phyloP scores from a whole-genome alignment of 805 yeast genomes.

The Suhomyces xylopsoci region DNA sequence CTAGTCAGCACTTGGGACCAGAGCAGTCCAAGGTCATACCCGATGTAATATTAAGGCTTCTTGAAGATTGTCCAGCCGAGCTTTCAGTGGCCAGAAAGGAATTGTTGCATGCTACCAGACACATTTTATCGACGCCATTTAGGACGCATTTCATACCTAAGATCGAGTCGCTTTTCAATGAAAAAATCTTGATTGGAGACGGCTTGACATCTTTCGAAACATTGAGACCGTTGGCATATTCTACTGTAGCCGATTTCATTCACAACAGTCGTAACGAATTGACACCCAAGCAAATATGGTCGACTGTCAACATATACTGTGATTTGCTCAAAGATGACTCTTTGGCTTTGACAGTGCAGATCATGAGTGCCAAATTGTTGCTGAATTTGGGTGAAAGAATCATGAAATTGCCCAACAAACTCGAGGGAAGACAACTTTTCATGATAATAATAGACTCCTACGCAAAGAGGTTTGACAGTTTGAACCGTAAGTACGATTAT shows the following conservation, averaged over 20 bases:
- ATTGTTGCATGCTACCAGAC: slow-evolving; percentile 88
- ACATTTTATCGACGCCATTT: slow-evolving; percentile 88
- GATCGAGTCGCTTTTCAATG: slow-evolving; percentile 81
- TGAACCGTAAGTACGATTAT: slow-evolving; percentile 68
- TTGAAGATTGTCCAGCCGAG: slow-evolving; percentile 96
- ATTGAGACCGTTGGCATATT: slow-evolving; percentile 87
- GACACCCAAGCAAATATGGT: slow-evolving; percentile 79
- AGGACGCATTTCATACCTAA: slow-evolving; percentile 79
- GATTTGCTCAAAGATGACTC: slow-evolving; percentile 75
- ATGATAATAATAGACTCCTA: slow-evolving; percentile 86
- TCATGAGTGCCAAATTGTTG: slow-evolving; percentile 90
- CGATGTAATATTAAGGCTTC: slow-evolving; percentile 74
- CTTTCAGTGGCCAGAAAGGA: slow-evolving; percentile 89
- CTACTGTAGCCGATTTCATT: slow-evolving; percentile 92
- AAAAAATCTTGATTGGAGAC: slow-evolving; percentile 82
- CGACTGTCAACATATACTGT: slow-evolving; percentile 80
- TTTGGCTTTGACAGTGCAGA: slow-evolving; percentile 85
- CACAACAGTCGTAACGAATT: slow-evolving; percentile 87
- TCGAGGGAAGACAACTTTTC: slow-evolving; percentile 79
- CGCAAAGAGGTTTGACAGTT: slow-evolving; percentile 71
- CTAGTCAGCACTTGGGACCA: slow-evolving; percentile 53
- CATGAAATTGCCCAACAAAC: slow-evolving; percentile 73
- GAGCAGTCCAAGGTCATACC: slow-evolving; percentile 64
- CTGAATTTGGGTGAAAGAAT: slow-evolving; percentile 87
- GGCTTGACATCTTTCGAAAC: slow-evolving; percentile 91